Evolutionary conservation across 306 rosid species (phyloP), one percentile per base, ranked within the genome.

Genomic region (Delonix regia): DNA sequence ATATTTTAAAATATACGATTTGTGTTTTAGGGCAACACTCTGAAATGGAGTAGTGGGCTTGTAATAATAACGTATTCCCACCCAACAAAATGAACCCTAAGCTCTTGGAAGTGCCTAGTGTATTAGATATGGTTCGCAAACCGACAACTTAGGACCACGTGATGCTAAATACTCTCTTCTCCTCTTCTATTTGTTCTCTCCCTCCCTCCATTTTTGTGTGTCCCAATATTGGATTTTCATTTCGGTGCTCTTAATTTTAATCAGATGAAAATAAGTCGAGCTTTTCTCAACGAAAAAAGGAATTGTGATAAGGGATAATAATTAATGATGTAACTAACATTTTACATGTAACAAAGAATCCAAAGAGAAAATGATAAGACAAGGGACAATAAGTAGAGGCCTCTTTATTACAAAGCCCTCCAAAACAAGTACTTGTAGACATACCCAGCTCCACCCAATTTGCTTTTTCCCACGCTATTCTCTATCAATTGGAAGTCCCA

Each of bases 391-490:
- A 16, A n/a, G 9, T 33, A 30, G 19, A 79, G 45, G 13, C 48
- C 44, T 74, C 82, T 81, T 52, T 60, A 71, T 79, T 73, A 67
- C 78, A 77, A 87, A 83, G 79, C 51, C 69, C 74, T 64, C 72
- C 27, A 82, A 80, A 81, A 73, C 86, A 84, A 78, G 81, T 55
- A 65, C 85, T 77, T 49, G 66, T 81, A 82, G 89, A 87, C 96
- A 88, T 80, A 73, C 85, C 85, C 91, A 91, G 89, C 87, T 77
- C 93, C 78, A 80, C 68, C 88, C 93, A 85, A 82, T 76, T 28
- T 44, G 83, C 90, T 75, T 78, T 85, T 86, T 74, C 86, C 66
- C 12, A 7, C 41, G 8, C 71, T 39, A 83, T 85, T 78, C 73
- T 7, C 75, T 67, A 73, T 60, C 80, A 68, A 51, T 22, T 60